Conservation (phyloP, 1,284 basidiomycete species). For the Hypsizygus ulmarius region DNA sequence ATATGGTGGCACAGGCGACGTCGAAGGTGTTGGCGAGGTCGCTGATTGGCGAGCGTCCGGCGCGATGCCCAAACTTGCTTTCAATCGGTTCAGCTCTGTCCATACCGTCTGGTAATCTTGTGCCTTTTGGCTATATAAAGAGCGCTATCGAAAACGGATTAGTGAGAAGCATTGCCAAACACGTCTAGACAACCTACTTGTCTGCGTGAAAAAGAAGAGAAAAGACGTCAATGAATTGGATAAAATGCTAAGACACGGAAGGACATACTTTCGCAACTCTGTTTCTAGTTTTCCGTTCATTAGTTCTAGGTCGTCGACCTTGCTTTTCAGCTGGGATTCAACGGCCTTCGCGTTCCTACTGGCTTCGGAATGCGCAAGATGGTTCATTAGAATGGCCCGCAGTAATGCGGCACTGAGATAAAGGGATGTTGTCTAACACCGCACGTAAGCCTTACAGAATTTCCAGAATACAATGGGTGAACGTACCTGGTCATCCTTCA, state of each 20-base stretch:
- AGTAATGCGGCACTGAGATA: conserved; percentile 65
- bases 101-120: conserved; percentile 68
- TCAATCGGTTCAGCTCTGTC: conserved; percentile 58
- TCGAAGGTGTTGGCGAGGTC: conserved; percentile 30
- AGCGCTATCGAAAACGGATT: conserved; percentile 42
- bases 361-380: conserved; percentile 71
- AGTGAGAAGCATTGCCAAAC: conserved; percentile 21
- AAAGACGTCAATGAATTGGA: conserved; percentile 18
- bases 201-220: conserved; percentile 33
- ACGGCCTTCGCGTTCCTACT: conserved; percentile 59
- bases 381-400: conserved; percentile 77
- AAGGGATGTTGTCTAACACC: conserved; percentile 40
- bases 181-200: conserved; percentile 46
- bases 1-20: conserved; percentile 39
- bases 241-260: conserved; percentile 13
- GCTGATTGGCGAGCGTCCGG: conserved; percentile 28
- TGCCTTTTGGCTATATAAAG: conserved; percentile 60
- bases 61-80: conserved; percentile 37
- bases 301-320: conserved; percentile 61
- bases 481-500: conserved; percentile 60
- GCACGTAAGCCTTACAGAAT: neutral
- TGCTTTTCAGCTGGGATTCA: conserved; percentile 58
- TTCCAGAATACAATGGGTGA: conserved; percentile 6
- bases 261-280: conserved; percentile 59
- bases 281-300: conserved; percentile 57